Evolutionary conservation across 345 rosid genomes (phyloP), one percentile per base, ranked within the genome.

Genomic region (Noccaea caerulescens): DNA sequence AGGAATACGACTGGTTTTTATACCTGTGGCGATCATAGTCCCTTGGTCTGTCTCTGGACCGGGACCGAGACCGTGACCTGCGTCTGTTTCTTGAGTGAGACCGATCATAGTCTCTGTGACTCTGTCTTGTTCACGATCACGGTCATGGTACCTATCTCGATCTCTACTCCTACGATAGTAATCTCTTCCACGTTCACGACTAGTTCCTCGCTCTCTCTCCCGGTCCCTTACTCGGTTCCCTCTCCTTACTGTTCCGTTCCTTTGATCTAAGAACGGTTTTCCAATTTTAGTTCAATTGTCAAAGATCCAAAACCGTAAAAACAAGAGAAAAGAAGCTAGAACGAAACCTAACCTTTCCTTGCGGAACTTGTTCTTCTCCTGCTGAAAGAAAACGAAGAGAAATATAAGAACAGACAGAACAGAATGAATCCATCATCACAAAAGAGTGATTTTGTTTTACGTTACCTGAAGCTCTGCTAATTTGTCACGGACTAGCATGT

Each of bases 401-500:
- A 79, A 12, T 11, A 11, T 57, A 63, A 50, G 32, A 46, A 63
- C 37, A 50, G 14, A 69, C 20, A 47, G 39, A 56, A 18, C 25
- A 76, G 30, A 27, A 2, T 27, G 3, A 3, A 27, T 6, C 20
- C 39, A 61, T 27, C 30, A 5, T 47, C 60, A 50, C 9, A 4
- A 6, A 39, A 27, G 44, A 23, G 5, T 33, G 30, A 43, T 30
- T 18, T 0, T 73, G 23, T 16, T 23, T 27, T 27, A 27, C 25
- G 23, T 72, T 80, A 94, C 99, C 99, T 89, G 93, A 72, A 88
- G 96, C 62, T 92, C 98, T 12, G 85, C 82, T 71, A 94, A 75
- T 77, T 94, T 94, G 74, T 94, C 99, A 36, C 97, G 97, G 74
- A 94, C 90, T 80, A 89, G 93, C 89, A 92, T 92, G 66, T 94